These are phyloP conservation scores for Moniliophthora roreri DNA, from an alignment of 1,284 basidiomycete genomes.

Conservation along the genomic window DNA sequence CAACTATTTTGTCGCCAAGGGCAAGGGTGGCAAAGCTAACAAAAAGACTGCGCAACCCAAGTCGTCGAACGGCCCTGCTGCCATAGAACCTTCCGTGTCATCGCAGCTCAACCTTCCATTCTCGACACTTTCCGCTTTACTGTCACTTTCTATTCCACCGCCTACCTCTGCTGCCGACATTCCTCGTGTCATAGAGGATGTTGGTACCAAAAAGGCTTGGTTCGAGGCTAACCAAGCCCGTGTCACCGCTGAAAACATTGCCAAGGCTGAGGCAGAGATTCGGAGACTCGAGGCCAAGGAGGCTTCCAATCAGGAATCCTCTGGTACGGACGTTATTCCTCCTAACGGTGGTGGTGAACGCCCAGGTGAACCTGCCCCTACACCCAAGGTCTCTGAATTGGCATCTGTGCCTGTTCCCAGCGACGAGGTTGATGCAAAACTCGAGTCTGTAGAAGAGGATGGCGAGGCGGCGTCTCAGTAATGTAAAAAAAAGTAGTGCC, in stretches of 20 bases:
- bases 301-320: slow-evolving; percentile 39
- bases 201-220: slow-evolving; percentile 95
- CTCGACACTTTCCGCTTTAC: slow-evolving; percentile 83
- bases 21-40: slow-evolving; percentile 66
- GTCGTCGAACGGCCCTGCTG: slow-evolving; percentile 34
- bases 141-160: slow-evolving; percentile 88
- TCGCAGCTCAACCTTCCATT: slow-evolving; percentile 80
- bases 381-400: slow-evolving; percentile 34
- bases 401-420: slow-evolving; percentile 32
- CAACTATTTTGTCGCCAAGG: slow-evolving; percentile 79
- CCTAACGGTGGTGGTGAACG: slow-evolving; percentile 47
- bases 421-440: slow-evolving; percentile 46
- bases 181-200: slow-evolving; percentile 83
- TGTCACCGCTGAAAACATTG: slow-evolving; percentile 70
- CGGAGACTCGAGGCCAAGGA: slow-evolving; percentile 59
- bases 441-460: slow-evolving; percentile 46
- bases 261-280: slow-evolving; percentile 81
- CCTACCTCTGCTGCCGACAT: slow-evolving; percentile 81
- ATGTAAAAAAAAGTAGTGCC: too few relatives aligned
- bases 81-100: slow-evolving; percentile 35
- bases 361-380: slow-evolving; percentile 47
- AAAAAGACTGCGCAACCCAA: slow-evolving; percentile 60
- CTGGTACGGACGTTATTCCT: slow-evolving; percentile 29
- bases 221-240: slow-evolving; percentile 78
- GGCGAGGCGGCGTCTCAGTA: slow-evolving; percentile 18